Conservation (phyloP, 208 protist genomes). For the Trichomonas tenax region DNA sequence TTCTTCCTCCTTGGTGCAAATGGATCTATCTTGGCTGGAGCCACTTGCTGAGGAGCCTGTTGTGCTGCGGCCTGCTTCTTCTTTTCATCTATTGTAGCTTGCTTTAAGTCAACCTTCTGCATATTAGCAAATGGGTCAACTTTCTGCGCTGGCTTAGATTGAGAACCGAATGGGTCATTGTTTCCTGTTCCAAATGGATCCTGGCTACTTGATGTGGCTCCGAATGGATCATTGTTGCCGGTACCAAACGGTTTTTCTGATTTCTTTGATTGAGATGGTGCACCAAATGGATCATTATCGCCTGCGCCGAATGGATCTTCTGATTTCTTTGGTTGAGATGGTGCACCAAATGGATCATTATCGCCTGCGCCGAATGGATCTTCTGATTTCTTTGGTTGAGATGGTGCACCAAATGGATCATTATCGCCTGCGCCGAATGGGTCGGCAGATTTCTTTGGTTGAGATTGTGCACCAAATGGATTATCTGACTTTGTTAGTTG, state of each 20-base stretch:
- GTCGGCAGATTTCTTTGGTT: too few species aligned
- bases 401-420: too few species aligned
- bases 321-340: too few species aligned
- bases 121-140: neutral
- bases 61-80: neutral
- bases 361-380: too few species aligned
- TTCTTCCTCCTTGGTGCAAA: neutral
- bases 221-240: neutral
- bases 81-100: neutral
- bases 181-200: neutral
- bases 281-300: too few species aligned
- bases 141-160: neutral
- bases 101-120: neutral
- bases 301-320: too few species aligned
- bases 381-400: too few species aligned
- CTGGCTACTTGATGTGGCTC: neutral
- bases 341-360: too few species aligned
- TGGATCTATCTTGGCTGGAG: neutral
- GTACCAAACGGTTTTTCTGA: too few species aligned
- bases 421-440: too few species aligned
- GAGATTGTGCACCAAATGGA: too few species aligned
- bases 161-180: neutral
- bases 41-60: neutral
- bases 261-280: too few species aligned
- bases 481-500: neutral